phyloP scores from a whole-genome alignment of 495 filamentous ascomycete genomes.

The Massariosphaeria phaeospora region DNA sequence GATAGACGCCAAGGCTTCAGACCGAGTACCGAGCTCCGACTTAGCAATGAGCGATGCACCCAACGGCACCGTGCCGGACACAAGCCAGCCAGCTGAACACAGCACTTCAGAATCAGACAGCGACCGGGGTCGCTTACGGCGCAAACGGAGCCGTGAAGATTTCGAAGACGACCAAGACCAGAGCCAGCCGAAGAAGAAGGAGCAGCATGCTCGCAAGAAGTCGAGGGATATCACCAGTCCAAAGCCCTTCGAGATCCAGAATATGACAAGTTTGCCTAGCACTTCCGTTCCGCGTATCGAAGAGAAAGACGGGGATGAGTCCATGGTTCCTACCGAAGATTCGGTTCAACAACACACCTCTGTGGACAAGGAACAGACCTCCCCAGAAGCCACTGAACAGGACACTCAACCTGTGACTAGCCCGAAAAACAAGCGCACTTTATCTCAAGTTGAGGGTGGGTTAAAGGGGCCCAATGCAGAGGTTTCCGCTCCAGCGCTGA shows the following conservation, averaged over 20 bases:
- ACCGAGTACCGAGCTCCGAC: slow-evolving; percentile 12
- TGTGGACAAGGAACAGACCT: background rate
- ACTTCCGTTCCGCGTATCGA: slow-evolving; percentile 15
- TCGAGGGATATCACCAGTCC: slow-evolving; percentile 36
- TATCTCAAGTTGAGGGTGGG: slow-evolving; percentile 30
- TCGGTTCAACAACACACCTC: background rate
- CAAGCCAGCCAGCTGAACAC: slow-evolving; percentile 3
- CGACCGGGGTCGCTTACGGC: slow-evolving; percentile 42
- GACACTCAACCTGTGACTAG: slow-evolving; percentile 18
- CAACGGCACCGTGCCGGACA: slow-evolving; percentile 12
- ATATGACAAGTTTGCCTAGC: slow-evolving; percentile 24
- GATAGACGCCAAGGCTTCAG: slow-evolving; percentile 43
- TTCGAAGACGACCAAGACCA: slow-evolving; percentile 29
- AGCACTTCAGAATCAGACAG: slow-evolving; percentile 24
- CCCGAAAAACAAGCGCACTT: slow-evolving; percentile 35
- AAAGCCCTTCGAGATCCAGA: slow-evolving; percentile 7
- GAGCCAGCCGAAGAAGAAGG: slow-evolving; percentile 17
- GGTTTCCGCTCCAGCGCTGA: background rate
- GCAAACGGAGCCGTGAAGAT: slow-evolving; percentile 53
- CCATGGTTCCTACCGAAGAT: slow-evolving; percentile 14
- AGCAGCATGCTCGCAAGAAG: slow-evolving; percentile 37
- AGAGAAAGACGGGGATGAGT: slow-evolving; percentile 14
- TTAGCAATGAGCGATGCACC: slow-evolving; percentile 22
- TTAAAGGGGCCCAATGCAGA: too few species aligned
- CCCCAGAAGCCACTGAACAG: slow-evolving; percentile 12